phyloP scores from a whole-genome alignment of 176 grass and related monocot species.

The Oryza australiensis region DNA sequence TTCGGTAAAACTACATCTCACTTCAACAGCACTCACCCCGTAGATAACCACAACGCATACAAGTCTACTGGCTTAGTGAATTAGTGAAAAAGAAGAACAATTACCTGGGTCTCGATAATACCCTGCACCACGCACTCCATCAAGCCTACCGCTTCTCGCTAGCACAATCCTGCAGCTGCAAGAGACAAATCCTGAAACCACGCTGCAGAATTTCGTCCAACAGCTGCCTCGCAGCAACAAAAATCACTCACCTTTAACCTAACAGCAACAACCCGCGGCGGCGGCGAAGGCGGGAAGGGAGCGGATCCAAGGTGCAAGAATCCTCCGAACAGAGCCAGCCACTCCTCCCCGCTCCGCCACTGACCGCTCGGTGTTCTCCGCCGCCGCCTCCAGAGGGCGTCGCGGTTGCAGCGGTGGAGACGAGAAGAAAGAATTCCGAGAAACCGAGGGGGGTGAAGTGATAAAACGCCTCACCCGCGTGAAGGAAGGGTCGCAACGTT shows the following conservation, averaged over 20 bases:
- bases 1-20: not conserved
- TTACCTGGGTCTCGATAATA: slow-evolving; percentile 88
- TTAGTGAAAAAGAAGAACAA: not conserved
- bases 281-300: not conserved
- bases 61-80: not conserved
- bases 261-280: not conserved
- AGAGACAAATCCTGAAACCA: not conserved
- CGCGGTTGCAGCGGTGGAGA: not conserved
- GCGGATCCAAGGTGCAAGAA: not conserved
- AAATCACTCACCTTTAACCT: not conserved
- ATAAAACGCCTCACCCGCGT: not conserved
- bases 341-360: not conserved
- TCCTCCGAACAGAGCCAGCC: not conserved
- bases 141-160: not conserved
- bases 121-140: slow-evolving; percentile 93
- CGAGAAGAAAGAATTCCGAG: not conserved
- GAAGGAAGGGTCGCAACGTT: no score
- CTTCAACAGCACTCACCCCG: not conserved
- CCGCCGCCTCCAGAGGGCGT: no score
- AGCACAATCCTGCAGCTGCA: not conserved
- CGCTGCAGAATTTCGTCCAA: not conserved
- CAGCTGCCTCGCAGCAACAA: not conserved
- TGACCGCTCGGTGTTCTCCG: no score
- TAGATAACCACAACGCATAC: not conserved
- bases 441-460: not conserved